Evolutionary conservation across 2,329 filamentous ascomycete species (phyloP).

Genomic region (Fusarium robinianum): DNA sequence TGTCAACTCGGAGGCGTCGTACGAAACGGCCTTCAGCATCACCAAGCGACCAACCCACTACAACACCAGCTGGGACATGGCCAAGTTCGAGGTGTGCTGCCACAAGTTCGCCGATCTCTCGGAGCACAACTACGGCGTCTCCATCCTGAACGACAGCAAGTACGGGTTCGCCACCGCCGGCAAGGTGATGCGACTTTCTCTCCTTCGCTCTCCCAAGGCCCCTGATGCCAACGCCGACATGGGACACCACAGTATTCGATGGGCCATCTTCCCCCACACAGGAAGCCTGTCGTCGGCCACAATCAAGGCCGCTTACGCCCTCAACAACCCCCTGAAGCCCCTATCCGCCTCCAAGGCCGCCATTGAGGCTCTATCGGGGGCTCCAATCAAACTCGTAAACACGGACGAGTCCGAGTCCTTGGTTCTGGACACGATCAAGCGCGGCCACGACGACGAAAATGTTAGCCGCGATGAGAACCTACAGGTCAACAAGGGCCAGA

Average conservation of each 20-base stretch:
- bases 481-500: slow-evolving; percentile 70
- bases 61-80: slow-evolving; percentile 97
- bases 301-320: slow-evolving; percentile 82
- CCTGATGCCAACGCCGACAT: slow-evolving; percentile 94
- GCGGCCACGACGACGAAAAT: slow-evolving; percentile 85
- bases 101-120: slow-evolving; percentile 93
- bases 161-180: slow-evolving; percentile 93
- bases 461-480: slow-evolving; percentile 65
- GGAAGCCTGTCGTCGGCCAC: slow-evolving; percentile 74
- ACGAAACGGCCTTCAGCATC: slow-evolving; percentile 93
- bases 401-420: slow-evolving; percentile 61
- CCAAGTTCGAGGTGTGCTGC: slow-evolving; percentile 95
- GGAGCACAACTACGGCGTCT: slow-evolving; percentile 86
- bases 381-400: slow-evolving; percentile 69
- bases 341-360: slow-evolving; percentile 38
- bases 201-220: slow-evolving; percentile 87
- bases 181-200: slow-evolving; percentile 84
- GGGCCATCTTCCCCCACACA: slow-evolving; percentile 85
- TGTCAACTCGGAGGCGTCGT: slow-evolving; percentile 87
- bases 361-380: slow-evolving; percentile 35
- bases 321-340: slow-evolving; percentile 76
- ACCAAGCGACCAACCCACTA: slow-evolving; percentile 92
- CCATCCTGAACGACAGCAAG: slow-evolving; percentile 92
- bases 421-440: slow-evolving; percentile 87
- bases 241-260: slow-evolving; percentile 84